Percentiles rank a stretch among this genome's conserved stretches.
Evolutionary conservation across 1,284 basidiomycete species (phyloP).

Genomic region (Puccinia polysora): DNA sequence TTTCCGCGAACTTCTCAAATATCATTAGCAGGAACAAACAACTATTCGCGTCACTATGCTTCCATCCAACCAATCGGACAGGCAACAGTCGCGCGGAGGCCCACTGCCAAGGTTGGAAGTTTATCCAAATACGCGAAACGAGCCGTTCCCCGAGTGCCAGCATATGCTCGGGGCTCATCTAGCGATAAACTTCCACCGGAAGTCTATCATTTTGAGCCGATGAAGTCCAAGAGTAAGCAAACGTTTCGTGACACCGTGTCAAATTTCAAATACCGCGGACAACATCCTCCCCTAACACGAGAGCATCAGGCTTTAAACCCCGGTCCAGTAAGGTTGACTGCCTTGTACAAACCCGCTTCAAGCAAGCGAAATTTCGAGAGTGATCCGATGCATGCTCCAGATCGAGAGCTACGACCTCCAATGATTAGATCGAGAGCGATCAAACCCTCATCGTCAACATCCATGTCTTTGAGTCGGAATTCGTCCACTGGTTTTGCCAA

Average conservation of each 20-base stretch:
- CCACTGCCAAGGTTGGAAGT: conserved; percentile 8
- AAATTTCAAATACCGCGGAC: neutral
- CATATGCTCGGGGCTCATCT: conserved; percentile 24
- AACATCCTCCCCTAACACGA: neutral
- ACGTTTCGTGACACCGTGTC: conserved; percentile 10
- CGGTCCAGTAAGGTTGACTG: neutral
- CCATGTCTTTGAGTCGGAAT: neutral
- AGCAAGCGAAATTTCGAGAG: neutral
- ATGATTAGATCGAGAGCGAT: conserved; percentile 14
- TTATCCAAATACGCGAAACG: conserved; percentile 19
- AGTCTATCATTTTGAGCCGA: conserved; percentile 4
- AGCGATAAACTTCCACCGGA: conserved; percentile 8
- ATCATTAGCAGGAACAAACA: too few relatives aligned
- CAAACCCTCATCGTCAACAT: neutral
- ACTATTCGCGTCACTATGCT: too few relatives aligned
- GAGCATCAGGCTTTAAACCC: neutral
- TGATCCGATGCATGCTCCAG: neutral
- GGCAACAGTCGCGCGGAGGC: neutral
- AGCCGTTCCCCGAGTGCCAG: neutral
- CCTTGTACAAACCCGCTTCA: conserved; percentile 5
- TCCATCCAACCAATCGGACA: neutral
- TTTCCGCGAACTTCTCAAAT: too few relatives aligned
- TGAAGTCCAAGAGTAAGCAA: neutral
- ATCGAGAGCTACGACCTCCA: neutral
- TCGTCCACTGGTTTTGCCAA: too few relatives aligned